Conservation (phyloP, 2,329 filamentous ascomycete genomes). For the Cladosporium sp. region DNA sequence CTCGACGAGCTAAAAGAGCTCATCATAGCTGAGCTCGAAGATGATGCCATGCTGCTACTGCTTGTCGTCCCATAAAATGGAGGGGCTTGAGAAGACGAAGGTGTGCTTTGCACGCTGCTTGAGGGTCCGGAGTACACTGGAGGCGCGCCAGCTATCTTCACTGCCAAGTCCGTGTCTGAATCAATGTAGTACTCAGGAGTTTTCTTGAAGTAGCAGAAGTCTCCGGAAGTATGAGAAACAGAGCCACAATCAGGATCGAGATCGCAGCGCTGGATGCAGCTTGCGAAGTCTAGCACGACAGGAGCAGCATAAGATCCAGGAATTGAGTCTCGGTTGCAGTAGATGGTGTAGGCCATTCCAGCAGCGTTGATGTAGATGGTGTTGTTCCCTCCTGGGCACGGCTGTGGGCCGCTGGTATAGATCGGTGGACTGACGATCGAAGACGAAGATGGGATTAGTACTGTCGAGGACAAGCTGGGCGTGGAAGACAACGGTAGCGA, state of each 20-base stretch:
- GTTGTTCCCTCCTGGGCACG: conserved; percentile 16
- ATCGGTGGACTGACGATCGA: conserved; percentile 1
- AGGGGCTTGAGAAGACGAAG: neutral
- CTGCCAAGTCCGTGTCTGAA: neutral
- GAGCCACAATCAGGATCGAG: conserved; percentile 5
- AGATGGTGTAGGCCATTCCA: conserved; percentile 14
- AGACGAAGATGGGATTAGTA: neutral
- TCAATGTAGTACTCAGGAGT: neutral
- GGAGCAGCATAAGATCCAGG: neutral
- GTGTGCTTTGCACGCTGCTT: neutral
- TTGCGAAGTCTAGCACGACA: neutral
- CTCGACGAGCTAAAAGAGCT: neutral
- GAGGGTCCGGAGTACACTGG: neutral
- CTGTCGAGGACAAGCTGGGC: neutral
- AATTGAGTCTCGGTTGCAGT: conserved; percentile 9
- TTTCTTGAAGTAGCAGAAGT: conserved; percentile 7
- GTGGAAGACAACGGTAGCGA: neutral
- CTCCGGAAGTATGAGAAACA: neutral
- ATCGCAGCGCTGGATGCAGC: conserved; percentile 9
- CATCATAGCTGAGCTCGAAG: neutral
- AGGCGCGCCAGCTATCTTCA: neutral
- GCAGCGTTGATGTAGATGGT: conserved; percentile 11
- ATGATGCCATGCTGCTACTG: neutral
- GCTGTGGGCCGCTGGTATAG: neutral
- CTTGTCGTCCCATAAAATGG: neutral